Conservation (phyloP, 306 rosid genomes). For the Geum urbanum region DNA sequence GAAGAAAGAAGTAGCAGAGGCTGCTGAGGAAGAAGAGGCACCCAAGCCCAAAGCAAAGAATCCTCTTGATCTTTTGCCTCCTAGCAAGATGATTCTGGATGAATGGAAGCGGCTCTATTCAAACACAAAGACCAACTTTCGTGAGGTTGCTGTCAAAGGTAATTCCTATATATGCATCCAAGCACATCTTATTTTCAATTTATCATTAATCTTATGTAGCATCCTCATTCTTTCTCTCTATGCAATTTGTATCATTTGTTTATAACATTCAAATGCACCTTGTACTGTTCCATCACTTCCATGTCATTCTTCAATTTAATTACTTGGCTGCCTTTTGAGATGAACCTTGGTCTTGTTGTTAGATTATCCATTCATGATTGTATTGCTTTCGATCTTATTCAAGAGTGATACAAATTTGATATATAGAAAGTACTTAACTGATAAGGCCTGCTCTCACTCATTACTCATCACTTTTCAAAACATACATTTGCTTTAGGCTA, state of each 20-base stretch:
- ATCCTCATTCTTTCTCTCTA: neutral
- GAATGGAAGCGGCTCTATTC: conserved; percentile 88
- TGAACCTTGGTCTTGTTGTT: neutral
- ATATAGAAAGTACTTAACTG: neutral
- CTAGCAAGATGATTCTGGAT: conserved; percentile 76
- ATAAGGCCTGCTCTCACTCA: neutral
- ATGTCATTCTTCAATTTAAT: neutral
- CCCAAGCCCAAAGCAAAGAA: conserved; percentile 84
- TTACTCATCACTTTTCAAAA: neutral
- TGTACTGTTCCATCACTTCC: neutral
- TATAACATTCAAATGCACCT: neutral
- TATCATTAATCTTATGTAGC: neutral
- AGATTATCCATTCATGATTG: neutral
- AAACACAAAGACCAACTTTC: conserved; percentile 77
- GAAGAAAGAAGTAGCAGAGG: conserved; percentile 40
- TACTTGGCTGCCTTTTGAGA: neutral
- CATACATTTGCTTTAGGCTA: neutral
- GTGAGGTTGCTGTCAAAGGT: conserved; percentile 87
- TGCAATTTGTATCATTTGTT: neutral
- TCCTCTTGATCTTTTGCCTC: conserved; percentile 82
- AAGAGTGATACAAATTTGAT: neutral
- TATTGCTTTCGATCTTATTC: neutral
- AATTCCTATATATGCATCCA: conserved; percentile 1
- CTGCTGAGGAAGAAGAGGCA: conserved; percentile 51
- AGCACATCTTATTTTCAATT: neutral